phyloP scores from a whole-genome alignment of 805 yeast species.

The Ascoidea rubescens region DNA sequence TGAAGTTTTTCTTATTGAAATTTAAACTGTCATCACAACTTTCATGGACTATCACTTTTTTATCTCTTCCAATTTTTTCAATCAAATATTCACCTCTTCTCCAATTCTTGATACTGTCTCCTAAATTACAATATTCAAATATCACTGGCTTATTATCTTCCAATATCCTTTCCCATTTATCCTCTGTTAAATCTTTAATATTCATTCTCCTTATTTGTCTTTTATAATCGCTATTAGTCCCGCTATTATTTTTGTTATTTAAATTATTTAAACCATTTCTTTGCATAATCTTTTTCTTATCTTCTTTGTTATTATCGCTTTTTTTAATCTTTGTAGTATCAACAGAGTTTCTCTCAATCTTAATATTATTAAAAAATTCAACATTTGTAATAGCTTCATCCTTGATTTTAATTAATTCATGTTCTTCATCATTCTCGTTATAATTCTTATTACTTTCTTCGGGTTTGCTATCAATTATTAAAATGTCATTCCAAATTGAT shows the following conservation, averaged over 20 bases:
- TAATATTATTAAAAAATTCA: not conserved
- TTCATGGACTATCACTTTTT: slow-evolving; percentile 17
- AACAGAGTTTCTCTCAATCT: not conserved
- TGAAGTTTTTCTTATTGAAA: slow-evolving; percentile 19
- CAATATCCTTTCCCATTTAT: slow-evolving; percentile 4
- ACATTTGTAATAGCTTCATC: not conserved
- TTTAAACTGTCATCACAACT: slow-evolving; percentile 12
- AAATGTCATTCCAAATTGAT: slow-evolving; percentile 27
- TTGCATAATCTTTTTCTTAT: too few relatives aligned
- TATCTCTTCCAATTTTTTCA: slow-evolving; percentile 14
- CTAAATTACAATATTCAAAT: slow-evolving; percentile 15
- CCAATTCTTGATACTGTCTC: slow-evolving; percentile 17
- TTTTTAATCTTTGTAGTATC: not conserved
- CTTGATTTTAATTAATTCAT: not conserved
- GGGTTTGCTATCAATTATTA: not conserved
- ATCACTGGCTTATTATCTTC: slow-evolving; percentile 14
- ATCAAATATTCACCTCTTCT: slow-evolving; percentile 16
- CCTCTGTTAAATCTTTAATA: not conserved
- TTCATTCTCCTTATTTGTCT: not conserved
- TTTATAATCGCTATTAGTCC: too few relatives aligned
- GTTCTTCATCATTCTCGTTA: not conserved
- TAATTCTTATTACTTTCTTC: not conserved
- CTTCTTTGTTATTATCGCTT: not conserved
- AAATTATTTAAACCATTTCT: too few relatives aligned
- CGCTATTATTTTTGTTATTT: too few relatives aligned